A percentile compares a stretch with the other conserved stretches of the same genome.
phyloP scores from a whole-genome alignment of 176 grass and related monocot genomes.

The Thalia dealbata region DNA sequence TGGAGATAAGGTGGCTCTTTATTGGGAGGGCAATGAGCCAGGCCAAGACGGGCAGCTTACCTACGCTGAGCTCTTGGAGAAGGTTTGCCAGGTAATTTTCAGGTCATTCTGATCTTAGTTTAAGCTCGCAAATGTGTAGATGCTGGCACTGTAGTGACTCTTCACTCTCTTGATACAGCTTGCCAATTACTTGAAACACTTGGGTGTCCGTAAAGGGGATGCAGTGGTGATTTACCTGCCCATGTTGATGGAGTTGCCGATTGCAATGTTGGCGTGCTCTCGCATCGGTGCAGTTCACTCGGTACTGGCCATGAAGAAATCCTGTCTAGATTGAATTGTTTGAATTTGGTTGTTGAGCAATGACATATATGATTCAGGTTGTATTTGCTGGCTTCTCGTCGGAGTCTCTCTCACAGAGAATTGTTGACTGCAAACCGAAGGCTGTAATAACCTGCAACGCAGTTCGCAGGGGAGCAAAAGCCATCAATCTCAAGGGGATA shows the following conservation, averaged over 20 bases:
- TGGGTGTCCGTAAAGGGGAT: conserved; percentile 66
- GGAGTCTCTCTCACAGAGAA: conserved; percentile 73
- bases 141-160: neutral
- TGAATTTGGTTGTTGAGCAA: neutral
- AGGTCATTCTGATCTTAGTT: neutral
- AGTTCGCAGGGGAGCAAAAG: conserved; percentile 54
- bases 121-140: neutral
- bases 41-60: conserved; percentile 61
- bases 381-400: conserved; percentile 94
- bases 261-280: conserved; percentile 88
- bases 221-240: conserved; percentile 85
- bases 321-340: neutral
- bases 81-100: conserved; percentile 72
- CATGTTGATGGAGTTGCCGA: conserved; percentile 92
- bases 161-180: conserved; percentile 34
- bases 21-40: conserved; percentile 80
- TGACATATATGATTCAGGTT: conserved; percentile 37
- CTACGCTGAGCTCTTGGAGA: conserved; percentile 68
- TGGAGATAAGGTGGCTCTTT: conserved; percentile 69
- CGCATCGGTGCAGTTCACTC: conserved; percentile 88
- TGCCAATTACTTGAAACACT: conserved; percentile 81
- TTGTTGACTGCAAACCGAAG: conserved; percentile 75
- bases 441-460: conserved; percentile 87
- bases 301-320: conserved; percentile 38
- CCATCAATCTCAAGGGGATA: conserved; percentile 74